These are phyloP conservation scores for Petunia hybrid DNA, from an alignment of 305 asterid species.

Conservation along the genomic window DNA sequence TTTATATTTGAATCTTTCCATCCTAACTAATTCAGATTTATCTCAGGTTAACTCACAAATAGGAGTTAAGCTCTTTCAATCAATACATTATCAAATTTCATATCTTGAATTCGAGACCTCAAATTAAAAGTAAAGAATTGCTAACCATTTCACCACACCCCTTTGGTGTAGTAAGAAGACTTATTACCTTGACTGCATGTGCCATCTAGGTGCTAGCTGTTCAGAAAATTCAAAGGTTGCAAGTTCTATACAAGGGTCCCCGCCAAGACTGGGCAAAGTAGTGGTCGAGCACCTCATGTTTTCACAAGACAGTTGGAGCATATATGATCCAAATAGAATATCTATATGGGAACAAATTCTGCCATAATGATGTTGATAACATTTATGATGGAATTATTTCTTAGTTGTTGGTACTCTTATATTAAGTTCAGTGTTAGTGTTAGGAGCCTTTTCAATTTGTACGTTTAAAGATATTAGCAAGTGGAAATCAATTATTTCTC, in stretches of 20 bases:
- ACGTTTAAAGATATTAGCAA: not conserved
- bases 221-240: not conserved
- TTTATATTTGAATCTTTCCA: too few relatives aligned
- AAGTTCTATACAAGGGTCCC: constrained; percentile 23
- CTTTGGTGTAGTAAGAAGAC: too few relatives aligned
- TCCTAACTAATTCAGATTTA: too few relatives aligned
- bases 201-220: too few relatives aligned
- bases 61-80: too few relatives aligned
- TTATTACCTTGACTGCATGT: not conserved
- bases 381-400: not conserved
- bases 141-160: too few relatives aligned
- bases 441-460: not conserved
- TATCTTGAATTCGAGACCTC: too few relatives aligned
- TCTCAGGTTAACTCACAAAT: too few relatives aligned
- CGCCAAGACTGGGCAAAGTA: constrained; percentile 14
- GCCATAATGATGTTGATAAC: not conserved
- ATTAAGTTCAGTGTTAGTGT: not conserved
- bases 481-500: not conserved
- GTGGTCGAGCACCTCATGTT: constrained; percentile 1
- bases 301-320: constrained; percentile 26
- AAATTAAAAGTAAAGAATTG: too few relatives aligned
- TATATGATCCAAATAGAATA: constrained; percentile 21
- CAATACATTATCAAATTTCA: too few relatives aligned
- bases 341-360: constrained; percentile 18
- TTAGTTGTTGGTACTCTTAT: not conserved